These are phyloP conservation scores for Verticillium longisporum DNA, from an alignment of 2,329 filamentous ascomycete species.

Conservation along the genomic window DNA sequence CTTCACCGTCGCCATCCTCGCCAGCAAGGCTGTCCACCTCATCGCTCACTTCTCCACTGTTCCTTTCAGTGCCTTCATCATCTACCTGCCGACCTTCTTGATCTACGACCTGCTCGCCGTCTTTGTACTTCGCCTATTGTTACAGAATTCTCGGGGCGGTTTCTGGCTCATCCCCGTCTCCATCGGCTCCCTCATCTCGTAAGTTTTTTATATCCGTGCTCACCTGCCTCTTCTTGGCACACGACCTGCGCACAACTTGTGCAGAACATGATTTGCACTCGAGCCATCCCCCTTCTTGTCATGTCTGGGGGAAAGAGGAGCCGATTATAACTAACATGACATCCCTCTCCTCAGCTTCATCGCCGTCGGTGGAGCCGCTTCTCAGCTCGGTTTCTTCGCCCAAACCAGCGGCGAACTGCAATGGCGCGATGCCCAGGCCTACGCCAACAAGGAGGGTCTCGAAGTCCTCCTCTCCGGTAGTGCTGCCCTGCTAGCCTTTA, in stretches of 20 bases:
- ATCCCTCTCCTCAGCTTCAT: constrained; percentile 14
- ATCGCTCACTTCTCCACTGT: constrained; percentile 18
- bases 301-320: background rate
- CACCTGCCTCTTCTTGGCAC: background rate
- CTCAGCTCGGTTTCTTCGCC: constrained; percentile 22
- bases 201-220: constrained; percentile 4
- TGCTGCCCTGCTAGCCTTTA: constrained; percentile 15
- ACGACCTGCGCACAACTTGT: background rate
- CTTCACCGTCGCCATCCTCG: constrained; percentile 19
- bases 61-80: constrained; percentile 18
- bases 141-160: constrained; percentile 16
- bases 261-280: background rate
- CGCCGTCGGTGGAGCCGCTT: constrained; percentile 19
- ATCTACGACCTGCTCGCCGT: constrained; percentile 19
- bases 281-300: background rate
- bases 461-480: constrained; percentile 23
- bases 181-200: constrained; percentile 18
- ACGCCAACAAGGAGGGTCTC: constrained; percentile 20
- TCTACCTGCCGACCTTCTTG: constrained; percentile 23
- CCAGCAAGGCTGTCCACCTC: constrained; percentile 21
- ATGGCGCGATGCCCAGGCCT: constrained; percentile 22
- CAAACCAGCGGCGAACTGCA: constrained; percentile 24
- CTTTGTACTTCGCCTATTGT: constrained; percentile 16
- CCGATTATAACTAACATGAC: background rate
- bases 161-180: constrained; percentile 13